Percentiles rank a stretch among this genome's conserved stretches.
Conservation (phyloP, 495 filamentous ascomycete genomes). For the Jackrogersella minutella region DNA sequence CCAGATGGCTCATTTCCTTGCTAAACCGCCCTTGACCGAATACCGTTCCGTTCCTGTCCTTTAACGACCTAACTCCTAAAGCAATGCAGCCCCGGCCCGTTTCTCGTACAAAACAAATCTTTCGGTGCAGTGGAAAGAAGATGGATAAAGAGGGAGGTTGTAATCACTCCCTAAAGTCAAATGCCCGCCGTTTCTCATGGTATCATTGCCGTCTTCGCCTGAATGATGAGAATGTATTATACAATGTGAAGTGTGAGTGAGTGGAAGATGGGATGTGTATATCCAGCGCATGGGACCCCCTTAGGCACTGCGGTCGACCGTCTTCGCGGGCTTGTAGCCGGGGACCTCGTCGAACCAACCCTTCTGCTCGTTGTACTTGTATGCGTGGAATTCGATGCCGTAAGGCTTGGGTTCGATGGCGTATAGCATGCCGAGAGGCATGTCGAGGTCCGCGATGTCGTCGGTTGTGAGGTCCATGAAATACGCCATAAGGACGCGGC, state of each 20-base stretch:
- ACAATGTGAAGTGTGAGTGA: slow-evolving; percentile 21
- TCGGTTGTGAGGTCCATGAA: slow-evolving; percentile 90
- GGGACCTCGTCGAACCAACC: slow-evolving; percentile 85
- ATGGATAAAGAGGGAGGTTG: not conserved
- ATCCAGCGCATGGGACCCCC: not conserved
- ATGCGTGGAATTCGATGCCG: slow-evolving; percentile 94
- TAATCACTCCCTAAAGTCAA: not conserved
- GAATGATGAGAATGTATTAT: slow-evolving; percentile 23
- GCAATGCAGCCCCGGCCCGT: slow-evolving; percentile 16
- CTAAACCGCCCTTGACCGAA: not conserved
- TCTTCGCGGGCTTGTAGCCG: slow-evolving; percentile 73
- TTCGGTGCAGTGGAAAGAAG: slow-evolving; percentile 5
- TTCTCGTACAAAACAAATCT: slow-evolving; percentile 4
- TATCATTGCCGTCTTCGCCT: slow-evolving; percentile 36
- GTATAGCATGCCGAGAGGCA: slow-evolving; percentile 90
- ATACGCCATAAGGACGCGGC: slow-evolving; percentile 91
- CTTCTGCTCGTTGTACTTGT: slow-evolving; percentile 77
- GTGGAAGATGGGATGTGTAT: not conserved
- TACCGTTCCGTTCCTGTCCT: not conserved
- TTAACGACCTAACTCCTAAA: slow-evolving; percentile 25
- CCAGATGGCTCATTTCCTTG: not conserved
- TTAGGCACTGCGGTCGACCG: slow-evolving; percentile 52
- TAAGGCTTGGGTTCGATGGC: slow-evolving; percentile 97
- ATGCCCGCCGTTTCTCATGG: slow-evolving; percentile 33
- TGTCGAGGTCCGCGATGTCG: slow-evolving; percentile 90